phyloP scores from a whole-genome alignment of 169 alveolate genomes.

The Eimeria maxima region DNA sequence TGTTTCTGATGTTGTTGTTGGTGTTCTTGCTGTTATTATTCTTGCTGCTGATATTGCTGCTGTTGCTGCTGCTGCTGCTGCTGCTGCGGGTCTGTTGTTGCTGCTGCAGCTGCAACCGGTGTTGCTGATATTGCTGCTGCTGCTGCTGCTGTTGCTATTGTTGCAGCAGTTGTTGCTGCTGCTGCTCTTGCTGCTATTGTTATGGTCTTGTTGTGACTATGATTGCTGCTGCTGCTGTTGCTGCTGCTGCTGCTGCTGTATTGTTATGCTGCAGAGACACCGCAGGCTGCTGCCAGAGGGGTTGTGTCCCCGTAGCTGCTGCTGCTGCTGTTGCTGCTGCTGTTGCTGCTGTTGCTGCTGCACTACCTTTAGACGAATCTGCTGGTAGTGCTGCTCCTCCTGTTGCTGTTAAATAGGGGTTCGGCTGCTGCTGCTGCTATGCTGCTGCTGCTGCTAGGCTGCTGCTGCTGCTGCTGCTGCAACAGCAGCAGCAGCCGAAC shows the following conservation, averaged over 20 bases:
- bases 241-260: background rate
- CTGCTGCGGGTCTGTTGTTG: no score
- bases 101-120: background rate
- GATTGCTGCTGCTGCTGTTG: conserved; percentile 7
- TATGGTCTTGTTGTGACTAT: no score
- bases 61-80: no score
- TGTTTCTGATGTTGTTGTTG: no score
- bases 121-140: background rate
- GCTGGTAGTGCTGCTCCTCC: background rate
- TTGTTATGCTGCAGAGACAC: no score
- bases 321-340: conserved; percentile 43
- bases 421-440: background rate
- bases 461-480: conserved; percentile 35
- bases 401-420: background rate
- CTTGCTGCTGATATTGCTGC: background rate
- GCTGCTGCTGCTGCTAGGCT: conserved; percentile 15
- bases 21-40: background rate
- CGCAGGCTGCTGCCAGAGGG: no score
- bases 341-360: background rate
- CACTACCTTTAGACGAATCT: background rate
- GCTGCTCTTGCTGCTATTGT: no score
- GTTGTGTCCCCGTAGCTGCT: background rate
- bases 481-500: conserved; percentile 18
- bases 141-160: background rate
- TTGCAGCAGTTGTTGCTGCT: no score